Conservation (phyloP, 176 grass and related monocot species). For the Bromus sterilis region DNA sequence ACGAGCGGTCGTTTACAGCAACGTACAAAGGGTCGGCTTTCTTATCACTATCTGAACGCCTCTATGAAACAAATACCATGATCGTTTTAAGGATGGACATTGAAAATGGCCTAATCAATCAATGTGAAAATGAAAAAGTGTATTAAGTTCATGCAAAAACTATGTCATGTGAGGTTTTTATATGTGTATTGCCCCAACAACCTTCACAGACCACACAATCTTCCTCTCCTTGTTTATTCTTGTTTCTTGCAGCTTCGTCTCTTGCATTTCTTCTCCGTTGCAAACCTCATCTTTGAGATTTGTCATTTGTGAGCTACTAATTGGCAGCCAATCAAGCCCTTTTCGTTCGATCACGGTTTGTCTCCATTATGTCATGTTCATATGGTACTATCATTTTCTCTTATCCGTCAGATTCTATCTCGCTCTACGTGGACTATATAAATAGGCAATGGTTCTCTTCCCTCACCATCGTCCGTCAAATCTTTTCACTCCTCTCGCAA, state of each 20-base stretch:
- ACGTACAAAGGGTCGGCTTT: no score
- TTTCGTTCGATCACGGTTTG: not conserved
- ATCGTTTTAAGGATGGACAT: no score
- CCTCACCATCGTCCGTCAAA: not conserved
- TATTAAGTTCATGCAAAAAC: conserved; percentile 22
- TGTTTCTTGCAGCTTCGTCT: conserved; percentile 18
- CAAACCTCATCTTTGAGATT: not conserved
- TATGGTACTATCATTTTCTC: not conserved
- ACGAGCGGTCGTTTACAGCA: no score
- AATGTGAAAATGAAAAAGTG: no score
- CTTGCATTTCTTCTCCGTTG: not conserved
- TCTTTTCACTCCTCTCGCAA: no score
- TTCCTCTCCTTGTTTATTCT: conserved; percentile 11
- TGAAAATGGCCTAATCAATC: no score
- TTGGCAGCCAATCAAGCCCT: not conserved
- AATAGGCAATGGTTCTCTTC: not conserved
- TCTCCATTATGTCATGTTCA: not conserved
- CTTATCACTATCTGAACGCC: no score
- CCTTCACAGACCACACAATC: conserved; percentile 21
- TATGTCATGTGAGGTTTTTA: not conserved
- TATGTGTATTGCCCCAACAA: not conserved
- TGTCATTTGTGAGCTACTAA: not conserved
- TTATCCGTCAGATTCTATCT: not conserved
- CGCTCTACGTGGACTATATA: not conserved
- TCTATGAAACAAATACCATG: no score